Evolutionary conservation across 1,284 basidiomycete genomes (phyloP), one percentile per base, ranked within the genome.

Genomic region (Fomitiporia mediterranea): DNA sequence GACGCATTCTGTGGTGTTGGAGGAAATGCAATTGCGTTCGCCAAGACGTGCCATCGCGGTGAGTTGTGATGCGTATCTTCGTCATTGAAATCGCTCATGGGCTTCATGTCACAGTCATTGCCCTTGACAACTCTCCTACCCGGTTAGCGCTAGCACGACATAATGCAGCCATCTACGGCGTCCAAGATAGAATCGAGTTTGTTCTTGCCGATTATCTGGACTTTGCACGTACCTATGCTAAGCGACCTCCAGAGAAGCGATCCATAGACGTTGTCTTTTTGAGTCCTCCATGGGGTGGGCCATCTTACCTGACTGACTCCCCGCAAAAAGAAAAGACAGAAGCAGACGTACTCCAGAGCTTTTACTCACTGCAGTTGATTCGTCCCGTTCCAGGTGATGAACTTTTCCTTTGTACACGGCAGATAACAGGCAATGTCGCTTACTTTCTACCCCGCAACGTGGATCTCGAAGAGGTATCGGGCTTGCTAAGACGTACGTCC

Each of bases 1-100:
- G 97, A 99, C 66, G 93, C 94, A 0, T 99, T 98, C 67, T 98
- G 94, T 66, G 97, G 97, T 0, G 95, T 98, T 0, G 97, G 97
- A 7, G 97, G 97, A 2, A 99, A 99, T 66, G 84, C 94, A 0
- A 99, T 99, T 56, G 93, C 94, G 8, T 98, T 99, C 71, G 97
- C 97, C 1, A 83, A 89, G 67, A 97, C 94, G 1, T 98, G 95
- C 71, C 87, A 95, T 68, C 76, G 86, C 69, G 91, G 91, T 93
- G 63, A 57, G 82, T 68, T 39, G 53, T 39, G 34, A 55, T 40
- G 51, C 15, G 44, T 21, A 23, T 19, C 7, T 9, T 38, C 17
- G 3, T 47, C 49, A 35, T 32, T 35, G 28, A 13, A 43, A 1
- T 38, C 23, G 27, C 25, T 21, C 30, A 32, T 53, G 28, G 23